These are phyloP conservation scores for Globisporangium echinulatum DNA, from an alignment of 352 stramenopile species.

Conservation along the genomic window DNA sequence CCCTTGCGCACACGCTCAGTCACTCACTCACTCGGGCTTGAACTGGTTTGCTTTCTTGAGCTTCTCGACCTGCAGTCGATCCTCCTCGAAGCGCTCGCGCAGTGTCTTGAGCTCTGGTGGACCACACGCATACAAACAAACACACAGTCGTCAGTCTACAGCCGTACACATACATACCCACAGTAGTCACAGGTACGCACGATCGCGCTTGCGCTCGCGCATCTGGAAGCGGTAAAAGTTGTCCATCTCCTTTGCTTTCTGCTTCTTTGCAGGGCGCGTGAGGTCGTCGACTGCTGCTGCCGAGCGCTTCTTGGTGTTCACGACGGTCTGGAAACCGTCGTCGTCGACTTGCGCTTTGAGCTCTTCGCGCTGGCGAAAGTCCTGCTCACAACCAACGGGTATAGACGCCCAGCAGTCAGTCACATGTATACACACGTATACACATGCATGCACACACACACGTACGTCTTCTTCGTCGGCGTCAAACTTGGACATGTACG, in stretches of 20 bases:
- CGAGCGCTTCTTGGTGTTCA: slow-evolving; percentile 76
- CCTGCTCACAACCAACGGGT: slow-evolving; percentile 11
- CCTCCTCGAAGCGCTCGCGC: slow-evolving; percentile 80
- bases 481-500: slow-evolving; percentile 77
- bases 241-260: slow-evolving; percentile 74
- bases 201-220: slow-evolving; percentile 78
- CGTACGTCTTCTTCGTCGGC: slow-evolving; percentile 51
- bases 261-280: slow-evolving; percentile 60
- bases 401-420: slow-evolving; percentile 1
- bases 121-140: background rate
- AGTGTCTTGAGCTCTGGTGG: slow-evolving; percentile 70
- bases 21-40: slow-evolving; percentile 45
- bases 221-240: slow-evolving; percentile 87
- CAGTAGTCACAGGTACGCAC: slow-evolving; percentile 28
- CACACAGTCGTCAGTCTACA: no score
- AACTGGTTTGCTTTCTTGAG: slow-evolving; percentile 82
- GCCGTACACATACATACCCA: no score
- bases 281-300: slow-evolving; percentile 39
- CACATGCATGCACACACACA: background rate
- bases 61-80: slow-evolving; percentile 69
- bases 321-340: slow-evolving; percentile 79
- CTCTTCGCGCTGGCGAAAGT: slow-evolving; percentile 52
- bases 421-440: background rate
- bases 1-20: slow-evolving; percentile 7
- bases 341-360: slow-evolving; percentile 76